Base-by-base conservation (phyloP, 805 yeast genomes). In the Yarrowia phangngaensis region DNA sequence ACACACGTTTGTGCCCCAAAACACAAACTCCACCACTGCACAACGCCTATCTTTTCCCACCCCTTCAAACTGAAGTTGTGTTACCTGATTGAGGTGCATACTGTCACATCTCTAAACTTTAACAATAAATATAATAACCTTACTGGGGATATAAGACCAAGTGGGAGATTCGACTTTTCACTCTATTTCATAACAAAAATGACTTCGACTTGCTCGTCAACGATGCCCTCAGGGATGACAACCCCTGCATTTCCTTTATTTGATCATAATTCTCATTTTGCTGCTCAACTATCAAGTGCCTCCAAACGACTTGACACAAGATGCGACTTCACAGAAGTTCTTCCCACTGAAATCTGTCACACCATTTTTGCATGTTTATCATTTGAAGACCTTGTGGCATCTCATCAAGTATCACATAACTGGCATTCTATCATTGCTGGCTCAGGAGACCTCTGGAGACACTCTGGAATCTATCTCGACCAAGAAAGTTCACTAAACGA, bases 281-380 rank as follows among this genome's bases (percentile, higher is more conserved):
- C 32, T 8, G 45, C 45, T 7, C 45, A 38, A 11, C 45, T 38
- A 7, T 27, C 31, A 5, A 12, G 16, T 3, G 45, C 45, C 19
- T 8, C 32, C 16, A 38, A 27, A 19, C 26, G 27, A 6, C 45
- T 38, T 32, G 45, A 38, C 23, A 38, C 45, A 17, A 31, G 45
- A 1, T 19, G 19, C 1, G 45, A 38, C 24, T 38, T 38, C 11
- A 14, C 32, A 20, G 13, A 17, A 23, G 24, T 26, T 14, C 29
- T 41, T n/a, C 48, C 48, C 20, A 41, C 35, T n/a, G 48, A 41
- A n/a, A 29, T 41, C 29, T 41, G 27, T 17, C 35, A 22, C 27
- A 35, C 16, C 19, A 29, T 41, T 13, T 41, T 41, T 29, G 14
- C 48, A n/a, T 29, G 35, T 7, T 28, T 41, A 12, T 5, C 35